A percentile compares a stretch with the other conserved stretches of the same genome.
phyloP scores from a whole-genome alignment of 2,329 filamentous ascomycete species.

The Epichloe sylvatica region DNA sequence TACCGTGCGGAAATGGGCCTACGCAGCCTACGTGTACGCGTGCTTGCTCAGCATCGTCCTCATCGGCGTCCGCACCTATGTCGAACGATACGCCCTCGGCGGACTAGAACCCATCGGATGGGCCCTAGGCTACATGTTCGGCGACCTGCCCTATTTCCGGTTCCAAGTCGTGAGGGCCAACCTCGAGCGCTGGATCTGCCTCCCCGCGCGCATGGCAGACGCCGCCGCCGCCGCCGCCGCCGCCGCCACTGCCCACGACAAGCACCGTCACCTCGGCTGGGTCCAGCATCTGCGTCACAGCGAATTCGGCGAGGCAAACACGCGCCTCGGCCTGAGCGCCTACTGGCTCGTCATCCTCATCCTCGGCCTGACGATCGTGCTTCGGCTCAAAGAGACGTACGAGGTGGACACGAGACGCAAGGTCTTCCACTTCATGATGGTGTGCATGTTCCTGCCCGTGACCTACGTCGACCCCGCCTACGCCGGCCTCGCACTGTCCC shows the following conservation, averaged over 20 bases:
- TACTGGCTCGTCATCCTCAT: slow-evolving; percentile 63
- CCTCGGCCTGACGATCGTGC: slow-evolving; percentile 59
- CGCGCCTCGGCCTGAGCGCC: slow-evolving; percentile 57
- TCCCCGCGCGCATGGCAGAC: slow-evolving; percentile 37
- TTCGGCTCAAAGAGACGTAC: slow-evolving; percentile 59
- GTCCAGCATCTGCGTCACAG: slow-evolving; percentile 50
- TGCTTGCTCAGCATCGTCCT: slow-evolving; percentile 54
- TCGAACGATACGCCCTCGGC: slow-evolving; percentile 51
- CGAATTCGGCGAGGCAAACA: slow-evolving; percentile 62
- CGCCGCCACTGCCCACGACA: slow-evolving; percentile 9
- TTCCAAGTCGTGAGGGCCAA: slow-evolving; percentile 55
- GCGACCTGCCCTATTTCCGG: slow-evolving; percentile 59
- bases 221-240: slow-evolving; percentile 2
- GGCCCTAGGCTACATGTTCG: slow-evolving; percentile 81
- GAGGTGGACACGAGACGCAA: slow-evolving; percentile 94
- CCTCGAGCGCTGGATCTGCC: slow-evolving; percentile 60
- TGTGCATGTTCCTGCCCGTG: slow-evolving; percentile 81
- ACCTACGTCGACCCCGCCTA: slow-evolving; percentile 79
- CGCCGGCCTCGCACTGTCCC: slow-evolving; percentile 60
- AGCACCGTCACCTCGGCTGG: slow-evolving; percentile 40
- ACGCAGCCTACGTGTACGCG: slow-evolving; percentile 65
- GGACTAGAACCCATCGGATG: slow-evolving; percentile 77
- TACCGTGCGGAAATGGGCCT: slow-evolving; percentile 62
- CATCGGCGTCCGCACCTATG: slow-evolving; percentile 54
- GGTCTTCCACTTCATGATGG: slow-evolving; percentile 98